Conservation (phyloP, 208 protist genomes). For the Trypanosoma scelopori region DNA sequence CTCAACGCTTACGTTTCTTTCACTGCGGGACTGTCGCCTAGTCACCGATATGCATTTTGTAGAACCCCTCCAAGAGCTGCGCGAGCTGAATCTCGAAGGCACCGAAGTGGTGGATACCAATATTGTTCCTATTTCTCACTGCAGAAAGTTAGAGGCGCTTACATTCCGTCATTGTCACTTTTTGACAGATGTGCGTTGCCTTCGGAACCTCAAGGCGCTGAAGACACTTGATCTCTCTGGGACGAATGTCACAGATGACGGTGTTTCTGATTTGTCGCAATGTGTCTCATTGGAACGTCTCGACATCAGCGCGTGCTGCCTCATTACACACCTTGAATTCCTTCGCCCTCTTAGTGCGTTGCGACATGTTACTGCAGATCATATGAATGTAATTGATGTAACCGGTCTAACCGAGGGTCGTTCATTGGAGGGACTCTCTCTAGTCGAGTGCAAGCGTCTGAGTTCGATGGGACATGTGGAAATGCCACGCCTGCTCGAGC, state of each 20-base stretch:
- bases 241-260: slow-evolving; percentile 32
- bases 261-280: slow-evolving; percentile 21
- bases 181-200: slow-evolving; percentile 35
- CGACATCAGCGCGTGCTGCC: slow-evolving; percentile 22
- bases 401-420: slow-evolving; percentile 2
- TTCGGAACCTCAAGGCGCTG: slow-evolving; percentile 33
- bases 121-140: slow-evolving; percentile 28
- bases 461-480: not conserved
- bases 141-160: slow-evolving; percentile 39
- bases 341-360: slow-evolving; percentile 10
- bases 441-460: slow-evolving; percentile 25
- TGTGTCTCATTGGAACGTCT: slow-evolving; percentile 26
- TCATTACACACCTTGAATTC: slow-evolving; percentile 29
- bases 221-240: slow-evolving; percentile 54
- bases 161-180: slow-evolving; percentile 44
- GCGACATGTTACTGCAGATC: slow-evolving; percentile 20
- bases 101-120: slow-evolving; percentile 43
- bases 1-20: slow-evolving; percentile 43
- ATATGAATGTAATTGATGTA: slow-evolving; percentile 25
- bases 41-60: slow-evolving; percentile 37
- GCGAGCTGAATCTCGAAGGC: slow-evolving; percentile 48
- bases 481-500: slow-evolving; percentile 11
- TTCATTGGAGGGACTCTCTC: slow-evolving; percentile 11
- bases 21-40: slow-evolving; percentile 40
- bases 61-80: slow-evolving; percentile 24